Evolutionary conservation across 78 protist genomes (phyloP), one percentile per base, ranked within the genome.

Genomic region (Bodo saltans): DNA sequence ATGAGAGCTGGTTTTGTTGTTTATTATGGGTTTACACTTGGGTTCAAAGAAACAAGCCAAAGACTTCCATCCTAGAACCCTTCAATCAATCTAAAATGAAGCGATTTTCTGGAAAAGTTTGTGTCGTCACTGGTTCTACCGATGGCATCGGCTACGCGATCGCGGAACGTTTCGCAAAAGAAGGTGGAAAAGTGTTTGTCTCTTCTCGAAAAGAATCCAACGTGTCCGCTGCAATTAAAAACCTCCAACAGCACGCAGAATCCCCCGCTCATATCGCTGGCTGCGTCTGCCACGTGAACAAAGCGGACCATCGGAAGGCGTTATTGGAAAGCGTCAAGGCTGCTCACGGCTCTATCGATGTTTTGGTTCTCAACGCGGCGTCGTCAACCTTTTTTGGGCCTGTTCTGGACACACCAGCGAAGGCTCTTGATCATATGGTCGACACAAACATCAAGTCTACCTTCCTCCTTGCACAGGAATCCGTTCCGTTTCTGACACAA

Each of bases 351-450:
- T 1, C 72, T 30, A 32, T 88, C 4, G 90, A 88, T 68, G 37
- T 67, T 0, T 83, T 88, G n/a, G 87, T 88, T 26, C 33, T 35
- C 41, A 88, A 88, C 72, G 90, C 86, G 3, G 90, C 87, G 34
- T 74, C 42, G 70, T 67, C 52, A 0, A 86, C 90, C 25, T 40
- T 1, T 8, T 75, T 37, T 29, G 87, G 83, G 21, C 68, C 73
- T 3, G 29, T 39, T 60, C 8, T 74, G 11, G 72, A 32, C 23
- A 70, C 3, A 34, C n/a, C 79, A 3, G 73, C 47, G 73, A 39
- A 33, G 37, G 47, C 53, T 69, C 81, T 76, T 78, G 89, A 87
- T 53, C 79, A 87, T 52, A 80, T 81, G 39, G 73, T 87, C 60
- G 83, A 79, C 79, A 39, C 32, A 53, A 87, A 87, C 82, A 33